phyloP scores from a whole-genome alignment of 192 early-diverging fungal genomes.

The Coemansia sp. region DNA sequence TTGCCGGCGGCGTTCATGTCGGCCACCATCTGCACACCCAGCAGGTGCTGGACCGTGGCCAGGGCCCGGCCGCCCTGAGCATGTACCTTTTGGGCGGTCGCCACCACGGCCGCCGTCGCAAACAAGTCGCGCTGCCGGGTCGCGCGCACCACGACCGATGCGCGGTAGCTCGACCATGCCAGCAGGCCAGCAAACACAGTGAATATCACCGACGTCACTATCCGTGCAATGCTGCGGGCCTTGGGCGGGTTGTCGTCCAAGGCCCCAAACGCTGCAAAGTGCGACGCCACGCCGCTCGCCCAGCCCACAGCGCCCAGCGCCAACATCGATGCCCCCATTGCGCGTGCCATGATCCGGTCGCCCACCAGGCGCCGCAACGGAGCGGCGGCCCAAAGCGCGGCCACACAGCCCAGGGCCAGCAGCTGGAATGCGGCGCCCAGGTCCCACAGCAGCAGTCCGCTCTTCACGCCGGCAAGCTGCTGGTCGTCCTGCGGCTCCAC shows the following conservation, averaged over 20 bases:
- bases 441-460: constrained; percentile 37
- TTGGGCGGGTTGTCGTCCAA: constrained; percentile 5
- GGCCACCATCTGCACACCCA: constrained; percentile 24
- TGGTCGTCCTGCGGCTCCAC: constrained; percentile 24
- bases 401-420: constrained; percentile 24
- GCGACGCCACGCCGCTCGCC: constrained; percentile 9
- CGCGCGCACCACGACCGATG: constrained; percentile 11
- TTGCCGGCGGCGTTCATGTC: constrained; percentile 19
- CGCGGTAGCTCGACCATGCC: constrained; percentile 9
- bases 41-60: constrained; percentile 16
- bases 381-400: constrained; percentile 20
- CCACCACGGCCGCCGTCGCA: constrained; percentile 20
- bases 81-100: constrained; percentile 11
- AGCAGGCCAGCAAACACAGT: constrained; percentile 10
- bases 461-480: constrained; percentile 23
- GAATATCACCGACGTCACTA: constrained; percentile 14
- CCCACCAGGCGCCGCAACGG: constrained; percentile 25
- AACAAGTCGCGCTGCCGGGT: constrained; percentile 13
- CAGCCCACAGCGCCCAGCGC: constrained; percentile 13
- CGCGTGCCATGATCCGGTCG: constrained; percentile 6
- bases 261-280: constrained; percentile 15
- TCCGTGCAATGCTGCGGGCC: constrained; percentile 33
- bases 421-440: constrained; percentile 27
- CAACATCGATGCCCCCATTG: constrained; percentile 10
- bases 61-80: constrained; percentile 12